A percentile compares a stretch with the other conserved stretches of the same genome.
Conservation (phyloP, 148 eudicot species). For the Vaccinium corymbosum region DNA sequence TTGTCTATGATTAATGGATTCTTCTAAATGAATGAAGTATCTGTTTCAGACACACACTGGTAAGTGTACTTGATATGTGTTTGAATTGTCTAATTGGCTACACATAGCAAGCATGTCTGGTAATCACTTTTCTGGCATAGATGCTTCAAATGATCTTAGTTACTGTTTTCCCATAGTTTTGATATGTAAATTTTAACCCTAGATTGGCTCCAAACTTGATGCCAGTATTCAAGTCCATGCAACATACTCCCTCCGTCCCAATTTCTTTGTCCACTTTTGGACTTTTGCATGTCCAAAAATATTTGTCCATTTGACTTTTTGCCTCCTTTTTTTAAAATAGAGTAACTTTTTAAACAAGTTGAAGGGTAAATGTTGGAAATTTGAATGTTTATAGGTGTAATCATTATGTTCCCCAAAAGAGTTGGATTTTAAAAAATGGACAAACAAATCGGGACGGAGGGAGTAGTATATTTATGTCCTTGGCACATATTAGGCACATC, state of each 20-base stretch:
- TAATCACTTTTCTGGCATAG: neutral
- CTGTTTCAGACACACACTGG: neutral
- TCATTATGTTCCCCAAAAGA: too few relatives aligned
- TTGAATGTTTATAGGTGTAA: too few relatives aligned
- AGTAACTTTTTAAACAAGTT: too few relatives aligned
- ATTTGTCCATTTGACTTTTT: too few relatives aligned
- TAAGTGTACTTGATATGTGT: neutral
- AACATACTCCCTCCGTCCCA: too few relatives aligned
- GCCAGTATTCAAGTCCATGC: neutral
- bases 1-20: neutral
- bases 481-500: neutral
- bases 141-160: neutral
- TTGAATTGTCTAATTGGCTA: neutral
- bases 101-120: neutral
- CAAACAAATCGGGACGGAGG: too few relatives aligned
- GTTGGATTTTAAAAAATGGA: too few relatives aligned
- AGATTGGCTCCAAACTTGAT: neutral
- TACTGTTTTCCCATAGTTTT: neutral
- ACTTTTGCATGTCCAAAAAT: too few relatives aligned
- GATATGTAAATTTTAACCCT: neutral
- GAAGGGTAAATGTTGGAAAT: too few relatives aligned
- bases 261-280: too few relatives aligned
- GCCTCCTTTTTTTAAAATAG: too few relatives aligned
- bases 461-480: neutral
- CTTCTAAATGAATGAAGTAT: neutral